Conservation (phyloP, 2,329 filamentous ascomycete genomes). For the Aspergillus fructus region DNA sequence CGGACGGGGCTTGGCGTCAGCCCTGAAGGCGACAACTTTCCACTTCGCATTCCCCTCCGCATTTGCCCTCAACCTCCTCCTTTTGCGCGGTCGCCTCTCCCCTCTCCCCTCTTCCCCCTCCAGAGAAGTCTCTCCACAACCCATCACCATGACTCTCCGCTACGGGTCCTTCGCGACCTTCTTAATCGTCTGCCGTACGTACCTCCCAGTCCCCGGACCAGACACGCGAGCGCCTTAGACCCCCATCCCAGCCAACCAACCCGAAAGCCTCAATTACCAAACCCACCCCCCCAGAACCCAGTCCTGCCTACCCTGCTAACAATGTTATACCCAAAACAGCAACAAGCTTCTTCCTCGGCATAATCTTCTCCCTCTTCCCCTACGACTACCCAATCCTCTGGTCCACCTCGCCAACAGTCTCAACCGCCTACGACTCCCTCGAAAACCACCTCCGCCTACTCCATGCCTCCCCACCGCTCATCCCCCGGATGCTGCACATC, state of each 20-base stretch:
- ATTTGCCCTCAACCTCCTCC: conserved; percentile 1
- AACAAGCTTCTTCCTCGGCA: conserved; percentile 95
- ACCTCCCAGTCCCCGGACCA: not conserved
- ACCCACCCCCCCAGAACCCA: conserved; percentile 6
- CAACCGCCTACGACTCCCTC: conserved; percentile 76
- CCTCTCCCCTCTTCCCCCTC: not conserved
- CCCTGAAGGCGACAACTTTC: conserved; percentile 6
- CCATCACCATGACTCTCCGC: conserved; percentile 34
- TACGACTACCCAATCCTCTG: conserved; percentile 65
- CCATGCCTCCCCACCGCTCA: conserved; percentile 86
- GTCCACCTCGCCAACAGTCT: conserved; percentile 41
- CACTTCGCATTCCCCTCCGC: conserved; percentile 7
- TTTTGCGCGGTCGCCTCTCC: not conserved
- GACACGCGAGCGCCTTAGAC: conserved; percentile 1
- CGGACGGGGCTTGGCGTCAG: conserved; percentile 5
- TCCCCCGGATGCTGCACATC: conserved; percentile 91
- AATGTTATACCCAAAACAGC: conserved; percentile 48
- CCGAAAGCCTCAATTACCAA: conserved; percentile 11
- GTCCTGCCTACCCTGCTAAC: conserved; percentile 13
- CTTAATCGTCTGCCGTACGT: conserved; percentile 89
- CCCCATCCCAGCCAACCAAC: conserved; percentile 3
- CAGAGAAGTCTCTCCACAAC: conserved; percentile 1
- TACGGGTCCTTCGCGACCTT: conserved; percentile 84
- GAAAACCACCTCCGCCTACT: conserved; percentile 89
- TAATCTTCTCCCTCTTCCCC: conserved; percentile 93